Evolutionary conservation across 805 yeast species (phyloP), one percentile per base, ranked within the genome.

Genomic region (Metschnikowia continentalis): DNA sequence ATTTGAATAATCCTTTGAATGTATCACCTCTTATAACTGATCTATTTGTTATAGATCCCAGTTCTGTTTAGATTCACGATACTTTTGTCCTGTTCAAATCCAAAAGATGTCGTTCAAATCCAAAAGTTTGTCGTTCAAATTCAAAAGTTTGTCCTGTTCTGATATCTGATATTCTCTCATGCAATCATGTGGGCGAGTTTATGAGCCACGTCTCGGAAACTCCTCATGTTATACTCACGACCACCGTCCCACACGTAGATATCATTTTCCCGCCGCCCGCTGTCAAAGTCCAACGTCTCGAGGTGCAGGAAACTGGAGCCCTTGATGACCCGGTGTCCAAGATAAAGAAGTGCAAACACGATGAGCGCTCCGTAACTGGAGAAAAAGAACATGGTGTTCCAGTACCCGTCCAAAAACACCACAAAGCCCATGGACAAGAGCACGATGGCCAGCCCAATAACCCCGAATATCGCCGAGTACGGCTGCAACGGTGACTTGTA

Each of bases 181-280:
- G 76, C 75, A 33, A 74, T 52, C 50, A 69, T 67, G 5, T 74
- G 67, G 1, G 64, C 49, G 51, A 65, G 56, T 55, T 70, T 73
- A 41, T 60, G 60, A n/a, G 64, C 47, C 6, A 69, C 61, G 19
- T 71, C 75, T 47, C 69, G 69, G 35, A 67, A 30, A 42, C 61
- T 70, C 35, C 65, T 60, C 23, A 60, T 57, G 53, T 71, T 70
- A 54, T 70, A 73, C 47, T 73, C 77, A 45, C 67, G 62, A 23
- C 87, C 88, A 51, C 88, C 94, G 57, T 84, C 89, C 95, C 96
- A 88, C 20, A 83, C 81, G 55, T 80, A 80, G 45, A 90, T 72
- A 66, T 90, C 96, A 69, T 84, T 81, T 63, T 89, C 96, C 46
- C 94, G 76, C 59, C 96, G 73, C 2, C 96, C 96, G 0, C 89